Base-by-base conservation (phyloP, 371 early-diverging fungal genomes). In the Lichtheimia ornata region DNA sequence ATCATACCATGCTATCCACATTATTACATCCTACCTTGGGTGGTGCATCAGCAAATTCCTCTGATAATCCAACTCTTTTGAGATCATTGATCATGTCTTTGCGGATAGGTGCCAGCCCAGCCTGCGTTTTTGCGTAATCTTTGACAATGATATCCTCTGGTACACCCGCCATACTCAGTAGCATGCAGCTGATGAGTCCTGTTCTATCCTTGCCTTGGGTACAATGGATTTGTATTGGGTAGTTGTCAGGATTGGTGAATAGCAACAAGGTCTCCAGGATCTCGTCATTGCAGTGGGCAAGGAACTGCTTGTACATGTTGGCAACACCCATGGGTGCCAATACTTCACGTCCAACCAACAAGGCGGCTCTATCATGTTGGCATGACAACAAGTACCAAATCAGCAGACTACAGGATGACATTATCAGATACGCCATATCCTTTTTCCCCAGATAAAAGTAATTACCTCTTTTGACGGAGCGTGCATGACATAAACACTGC, bases 191-290 rank as follows among this genome's bases (percentile, higher is more conserved):
- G 15, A 87, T 70, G 25, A 92, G 70, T 20, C 92, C 92, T 3
- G 92, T 92, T 56, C 92, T 75, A 59, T 92, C 92, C 68, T 92
- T 92, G 28, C 92, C 92, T 52, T 89, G 89, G 15, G 89, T 86
- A 71, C 92, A 92, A 62, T 92, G 92, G 30, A 92, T 80, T 47
- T 89, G 75, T 13, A 91, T 82, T 3, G 91, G 91, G 61, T 87
- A 89, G 51, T 84, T 83, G 18, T 69, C 54, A 7, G 79, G 81
- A 49, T 86, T 72, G 14, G 74, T 63, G 65, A 87, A 84, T 5
- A 86, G 69, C 55, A 75, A 69, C 67, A 88, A 42, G 2, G 84
- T 80, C 11, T 79, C 71, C 0, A 67, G 65, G 20, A 88, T 74
- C 53, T 86, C 87, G 0, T 65, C 60, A 61, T 82, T 74, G 65